phyloP scores from a whole-genome alignment of 1,284 basidiomycete genomes.

The Phellinidium pouzarii region DNA sequence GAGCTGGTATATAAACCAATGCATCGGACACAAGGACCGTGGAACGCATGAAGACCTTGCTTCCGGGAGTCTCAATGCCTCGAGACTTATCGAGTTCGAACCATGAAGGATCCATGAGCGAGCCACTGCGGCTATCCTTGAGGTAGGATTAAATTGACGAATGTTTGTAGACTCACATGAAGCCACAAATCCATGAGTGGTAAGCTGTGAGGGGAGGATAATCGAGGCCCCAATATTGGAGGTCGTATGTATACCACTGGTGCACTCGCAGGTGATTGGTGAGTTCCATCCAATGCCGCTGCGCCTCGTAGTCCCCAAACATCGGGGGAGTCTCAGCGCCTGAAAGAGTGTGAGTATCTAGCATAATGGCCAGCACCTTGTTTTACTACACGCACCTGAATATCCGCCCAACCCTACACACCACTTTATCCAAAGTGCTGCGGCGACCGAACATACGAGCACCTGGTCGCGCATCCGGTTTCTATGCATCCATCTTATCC shows the following conservation, averaged over 20 bases:
- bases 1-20: conserved; percentile 70
- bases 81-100: conserved; percentile 69
- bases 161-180: conserved; percentile 38
- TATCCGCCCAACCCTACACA: conserved; percentile 71
- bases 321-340: conserved; percentile 71
- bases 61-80: conserved; percentile 64
- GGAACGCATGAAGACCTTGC: conserved; percentile 75
- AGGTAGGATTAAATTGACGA: background rate
- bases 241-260: conserved; percentile 83
- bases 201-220: conserved; percentile 92
- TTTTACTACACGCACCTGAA: conserved; percentile 54
- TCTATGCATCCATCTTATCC: conserved; percentile 73
- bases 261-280: conserved; percentile 67
- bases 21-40: conserved; percentile 69
- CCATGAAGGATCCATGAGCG: conserved; percentile 65
- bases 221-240: conserved; percentile 88
- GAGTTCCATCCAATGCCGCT: conserved; percentile 92
- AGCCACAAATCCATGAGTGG: conserved; percentile 73
- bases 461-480: conserved; percentile 54
- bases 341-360: conserved; percentile 25
- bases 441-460: conserved; percentile 44
- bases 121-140: conserved; percentile 42
- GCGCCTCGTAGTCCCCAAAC: conserved; percentile 91
- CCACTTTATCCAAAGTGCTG: conserved; percentile 56
- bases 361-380: background rate